These are phyloP conservation scores for Xylariaceae sp. DNA, from an alignment of 2,329 filamentous ascomycete genomes.

Conservation along the genomic window DNA sequence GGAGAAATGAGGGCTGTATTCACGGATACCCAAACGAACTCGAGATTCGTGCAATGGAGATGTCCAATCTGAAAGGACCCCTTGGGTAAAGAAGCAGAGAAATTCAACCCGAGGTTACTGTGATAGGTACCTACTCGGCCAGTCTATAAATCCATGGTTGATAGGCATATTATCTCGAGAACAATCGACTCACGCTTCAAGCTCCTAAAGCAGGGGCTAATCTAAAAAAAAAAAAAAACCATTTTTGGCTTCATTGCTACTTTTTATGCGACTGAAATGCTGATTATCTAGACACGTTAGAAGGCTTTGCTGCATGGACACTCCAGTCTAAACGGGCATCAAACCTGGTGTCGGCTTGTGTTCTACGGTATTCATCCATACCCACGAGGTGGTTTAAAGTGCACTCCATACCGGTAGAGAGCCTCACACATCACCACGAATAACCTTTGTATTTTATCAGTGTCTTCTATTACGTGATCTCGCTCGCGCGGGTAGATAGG, in stretches of 20 bases:
- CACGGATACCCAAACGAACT: conserved; percentile 2
- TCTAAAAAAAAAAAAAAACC: neutral
- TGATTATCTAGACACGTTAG: neutral
- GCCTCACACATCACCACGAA: too few relatives aligned
- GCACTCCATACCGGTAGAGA: too few relatives aligned
- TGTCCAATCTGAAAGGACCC: conserved; percentile 1
- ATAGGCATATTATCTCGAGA: neutral
- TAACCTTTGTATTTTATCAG: too few relatives aligned
- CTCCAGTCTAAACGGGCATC: too few relatives aligned
- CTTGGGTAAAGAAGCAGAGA: neutral
- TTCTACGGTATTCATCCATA: too few relatives aligned
- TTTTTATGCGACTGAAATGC: neutral
- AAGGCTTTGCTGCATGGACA: too few relatives aligned
- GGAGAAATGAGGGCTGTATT: conserved; percentile 5
- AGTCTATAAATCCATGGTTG: neutral
- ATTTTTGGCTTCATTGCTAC: neutral
- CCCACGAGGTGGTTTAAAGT: too few relatives aligned
- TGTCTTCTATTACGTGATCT: too few relatives aligned
- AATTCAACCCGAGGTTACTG: neutral
- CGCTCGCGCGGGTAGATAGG: too few relatives aligned
- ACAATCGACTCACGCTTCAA: neutral
- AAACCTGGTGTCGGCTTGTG: too few relatives aligned
- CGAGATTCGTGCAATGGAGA: conserved; percentile 1
- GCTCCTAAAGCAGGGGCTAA: neutral
- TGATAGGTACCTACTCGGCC: neutral